Conservation (phyloP, 176 grass and related monocot species). For the Dactylis glomerata region DNA sequence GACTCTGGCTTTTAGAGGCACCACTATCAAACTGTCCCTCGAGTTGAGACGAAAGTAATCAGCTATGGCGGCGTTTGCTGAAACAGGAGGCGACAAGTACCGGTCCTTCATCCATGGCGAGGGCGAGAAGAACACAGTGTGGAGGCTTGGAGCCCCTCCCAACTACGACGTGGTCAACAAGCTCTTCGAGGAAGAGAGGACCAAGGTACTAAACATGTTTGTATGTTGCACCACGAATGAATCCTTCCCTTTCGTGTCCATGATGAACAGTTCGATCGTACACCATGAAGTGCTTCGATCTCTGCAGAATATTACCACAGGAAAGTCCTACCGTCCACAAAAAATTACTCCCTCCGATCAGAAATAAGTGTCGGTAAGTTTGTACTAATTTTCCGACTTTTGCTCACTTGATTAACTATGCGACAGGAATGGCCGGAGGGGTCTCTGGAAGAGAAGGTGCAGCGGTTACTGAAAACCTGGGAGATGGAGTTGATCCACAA, state of each 20-base stretch:
- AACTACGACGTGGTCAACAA: no score
- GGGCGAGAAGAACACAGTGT: conserved; percentile 53
- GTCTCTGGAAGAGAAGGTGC: conserved; percentile 67
- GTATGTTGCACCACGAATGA: no score
- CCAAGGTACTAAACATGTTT: conserved; percentile 13
- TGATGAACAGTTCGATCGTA: no score
- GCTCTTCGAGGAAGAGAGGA: conserved; percentile 71
- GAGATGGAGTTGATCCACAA: conserved; percentile 81
- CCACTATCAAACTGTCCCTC: not conserved
- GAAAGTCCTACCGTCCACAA: no score
- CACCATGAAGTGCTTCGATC: no score
- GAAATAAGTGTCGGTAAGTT: no score
- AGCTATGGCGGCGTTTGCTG: conserved; percentile 26
- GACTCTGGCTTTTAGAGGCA: no score
- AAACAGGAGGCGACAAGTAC: conserved; percentile 12
- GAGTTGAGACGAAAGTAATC: not conserved
- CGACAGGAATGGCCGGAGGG: conserved; percentile 47
- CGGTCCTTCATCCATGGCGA: conserved; percentile 73
- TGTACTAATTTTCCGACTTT: no score
- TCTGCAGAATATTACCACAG: no score
- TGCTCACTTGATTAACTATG: not conserved
- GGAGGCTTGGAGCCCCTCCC: conserved; percentile 52
- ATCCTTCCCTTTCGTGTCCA: no score
- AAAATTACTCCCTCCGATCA: no score
- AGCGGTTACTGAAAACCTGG: conserved; percentile 63